Evolutionary conservation across 257 asterid species (phyloP).

Genomic region (Gentiana dahurica): DNA sequence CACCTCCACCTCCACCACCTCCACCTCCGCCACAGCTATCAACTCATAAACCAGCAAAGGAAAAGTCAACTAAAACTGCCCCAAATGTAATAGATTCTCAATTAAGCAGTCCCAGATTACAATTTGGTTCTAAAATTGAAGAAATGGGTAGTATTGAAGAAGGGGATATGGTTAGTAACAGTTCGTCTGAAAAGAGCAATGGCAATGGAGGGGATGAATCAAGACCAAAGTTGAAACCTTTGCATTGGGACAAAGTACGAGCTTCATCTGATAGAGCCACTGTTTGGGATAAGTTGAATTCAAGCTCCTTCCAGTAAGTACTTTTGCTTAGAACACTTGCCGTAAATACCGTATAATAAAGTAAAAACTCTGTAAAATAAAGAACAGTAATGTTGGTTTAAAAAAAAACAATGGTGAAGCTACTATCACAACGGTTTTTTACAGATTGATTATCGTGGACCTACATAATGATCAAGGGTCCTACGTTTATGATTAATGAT

Average conservation of each 20-base stretch:
- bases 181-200: constrained; percentile 31
- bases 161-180: constrained; percentile 12
- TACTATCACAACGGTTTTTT: no score
- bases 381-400: no score
- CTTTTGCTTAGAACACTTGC: background rate
- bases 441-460: no score
- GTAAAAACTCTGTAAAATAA: no score
- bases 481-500: no score
- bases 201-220: constrained; percentile 47
- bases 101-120: constrained; percentile 27
- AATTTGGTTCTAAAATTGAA: constrained; percentile 21
- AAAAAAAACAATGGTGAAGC: no score
- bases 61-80: constrained; percentile 19
- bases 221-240: constrained; percentile 71
- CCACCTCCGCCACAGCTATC: constrained; percentile 27
- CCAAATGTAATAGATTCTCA: constrained; percentile 23
- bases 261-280: constrained; percentile 87
- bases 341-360: no score
- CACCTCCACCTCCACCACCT: constrained; percentile 47
- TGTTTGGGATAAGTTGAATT: constrained; percentile 88
- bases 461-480: no score
- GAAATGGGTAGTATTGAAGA: constrained; percentile 22
- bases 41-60: constrained; percentile 18
- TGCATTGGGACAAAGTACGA: constrained; percentile 99
- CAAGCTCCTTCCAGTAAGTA: constrained; percentile 94